Percentiles rank a stretch among this genome's conserved stretches.
These are phyloP conservation scores for Cordia subcordata DNA, from an alignment of 257 asterid species.

Conservation along the genomic window DNA sequence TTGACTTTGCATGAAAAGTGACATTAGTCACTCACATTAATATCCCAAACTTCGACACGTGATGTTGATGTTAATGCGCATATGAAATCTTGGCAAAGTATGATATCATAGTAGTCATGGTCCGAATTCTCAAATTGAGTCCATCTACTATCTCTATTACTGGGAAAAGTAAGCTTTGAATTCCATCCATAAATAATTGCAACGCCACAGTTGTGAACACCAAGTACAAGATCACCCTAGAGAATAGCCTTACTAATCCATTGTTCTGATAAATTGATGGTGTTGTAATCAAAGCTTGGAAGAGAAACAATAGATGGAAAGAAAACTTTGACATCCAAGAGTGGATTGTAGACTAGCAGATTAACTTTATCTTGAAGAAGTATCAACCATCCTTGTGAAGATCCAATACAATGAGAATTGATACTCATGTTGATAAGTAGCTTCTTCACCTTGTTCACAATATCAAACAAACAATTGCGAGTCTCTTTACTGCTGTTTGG, in stretches of 20 bases:
- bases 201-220: neutral
- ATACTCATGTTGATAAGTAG: neutral
- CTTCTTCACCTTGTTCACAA: neutral
- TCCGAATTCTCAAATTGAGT: neutral
- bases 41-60: no score
- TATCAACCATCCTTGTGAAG: neutral
- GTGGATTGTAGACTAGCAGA: neutral
- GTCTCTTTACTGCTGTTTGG: neutral
- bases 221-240: neutral
- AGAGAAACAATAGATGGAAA: neutral
- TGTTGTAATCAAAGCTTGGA: neutral
- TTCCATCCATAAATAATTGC: neutral
- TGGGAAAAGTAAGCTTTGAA: neutral
- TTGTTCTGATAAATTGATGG: neutral
- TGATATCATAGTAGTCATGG: no score
- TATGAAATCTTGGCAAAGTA: no score
- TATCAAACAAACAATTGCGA: neutral
- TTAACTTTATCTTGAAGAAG: neutral
- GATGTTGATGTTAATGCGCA: no score
- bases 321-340: neutral
- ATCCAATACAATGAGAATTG: neutral
- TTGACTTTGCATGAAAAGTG: no score
- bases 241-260: neutral
- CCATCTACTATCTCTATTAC: neutral
- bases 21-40: no score